phyloP scores from a whole-genome alignment of 2,329 filamentous ascomycete genomes.

The Iodosphaeria phyllophila region DNA sequence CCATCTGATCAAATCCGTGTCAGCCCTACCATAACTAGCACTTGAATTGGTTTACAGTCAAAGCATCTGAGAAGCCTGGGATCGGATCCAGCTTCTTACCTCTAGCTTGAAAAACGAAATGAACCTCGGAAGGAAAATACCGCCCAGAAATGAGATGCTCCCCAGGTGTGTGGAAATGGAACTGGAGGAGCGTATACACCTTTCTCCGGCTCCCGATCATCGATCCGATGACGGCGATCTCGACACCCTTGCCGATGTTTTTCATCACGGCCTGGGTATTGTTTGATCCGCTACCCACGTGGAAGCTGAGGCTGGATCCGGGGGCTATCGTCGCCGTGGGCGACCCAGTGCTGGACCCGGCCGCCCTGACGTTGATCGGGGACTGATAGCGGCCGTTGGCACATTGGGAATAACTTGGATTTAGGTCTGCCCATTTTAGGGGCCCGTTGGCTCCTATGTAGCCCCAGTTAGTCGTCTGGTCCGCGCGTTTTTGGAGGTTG shows the following conservation, averaged over 20 bases:
- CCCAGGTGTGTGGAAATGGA: conserved; percentile 41
- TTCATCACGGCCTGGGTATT: conserved; percentile 20
- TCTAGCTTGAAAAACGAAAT: conserved; percentile 19
- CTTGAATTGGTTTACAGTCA: not conserved
- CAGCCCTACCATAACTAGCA: not conserved
- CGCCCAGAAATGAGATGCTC: conserved; percentile 33
- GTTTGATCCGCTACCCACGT: too few species aligned
- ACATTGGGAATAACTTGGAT: conserved; percentile 22
- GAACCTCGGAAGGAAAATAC: conserved; percentile 20
- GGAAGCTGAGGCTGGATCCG: conserved; percentile 14
- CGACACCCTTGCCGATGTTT: conserved; percentile 9
- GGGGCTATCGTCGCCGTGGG: too few species aligned
- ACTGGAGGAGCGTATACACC: conserved; percentile 31
- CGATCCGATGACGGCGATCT: too few species aligned
- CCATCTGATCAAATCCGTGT: conserved; percentile 7
- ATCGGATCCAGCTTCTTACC: too few species aligned
- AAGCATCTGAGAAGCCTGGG: too few species aligned
- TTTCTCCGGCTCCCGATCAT: too few species aligned
- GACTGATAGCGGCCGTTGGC: conserved; percentile 30
- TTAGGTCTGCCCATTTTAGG: conserved; percentile 30
- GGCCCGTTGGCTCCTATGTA: conserved; percentile 22
- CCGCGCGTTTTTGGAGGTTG: too few species aligned
- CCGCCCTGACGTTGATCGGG: conserved; percentile 29
- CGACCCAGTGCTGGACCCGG: conserved; percentile 4
- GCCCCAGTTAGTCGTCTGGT: too few species aligned